A percentile compares a stretch with the other conserved stretches of the same genome.
Conservation (phyloP, 768 basidiomycete genomes). For the Mycena vulgaris region DNA sequence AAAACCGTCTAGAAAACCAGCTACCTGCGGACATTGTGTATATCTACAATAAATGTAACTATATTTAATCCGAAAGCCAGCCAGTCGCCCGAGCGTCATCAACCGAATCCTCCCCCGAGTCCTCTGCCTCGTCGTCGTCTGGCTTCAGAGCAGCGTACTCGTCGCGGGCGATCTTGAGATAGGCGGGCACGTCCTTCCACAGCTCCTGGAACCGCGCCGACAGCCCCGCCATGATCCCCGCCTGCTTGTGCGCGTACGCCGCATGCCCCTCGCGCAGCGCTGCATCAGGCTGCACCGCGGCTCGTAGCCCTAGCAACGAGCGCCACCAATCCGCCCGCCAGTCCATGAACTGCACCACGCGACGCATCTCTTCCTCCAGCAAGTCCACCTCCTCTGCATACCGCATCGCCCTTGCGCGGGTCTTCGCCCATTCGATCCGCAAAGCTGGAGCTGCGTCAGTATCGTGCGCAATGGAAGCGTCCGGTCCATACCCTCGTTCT, state of each 20-base stretch:
- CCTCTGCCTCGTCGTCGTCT: neutral
- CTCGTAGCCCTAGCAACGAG: neutral
- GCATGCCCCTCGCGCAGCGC: neutral
- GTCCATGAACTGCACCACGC: neutral
- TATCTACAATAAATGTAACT: too few relatives aligned
- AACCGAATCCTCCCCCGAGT: neutral
- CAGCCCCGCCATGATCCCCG: neutral
- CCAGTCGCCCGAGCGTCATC: too few relatives aligned
- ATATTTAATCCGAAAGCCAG: neutral
- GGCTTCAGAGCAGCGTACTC: neutral
- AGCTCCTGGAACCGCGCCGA: neutral
- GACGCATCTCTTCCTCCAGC: too few relatives aligned
- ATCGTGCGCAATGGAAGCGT: neutral
- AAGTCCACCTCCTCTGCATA: too few relatives aligned
- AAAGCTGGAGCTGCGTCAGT: neutral
- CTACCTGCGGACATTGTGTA: neutral
- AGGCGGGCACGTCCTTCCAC: neutral
- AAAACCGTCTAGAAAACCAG: neutral
- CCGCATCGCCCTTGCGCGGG: neutral
- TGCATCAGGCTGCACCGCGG: neutral
- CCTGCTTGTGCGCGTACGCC: neutral
- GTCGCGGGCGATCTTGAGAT: neutral
- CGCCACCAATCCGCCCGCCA: neutral
- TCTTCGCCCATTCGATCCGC: neutral
- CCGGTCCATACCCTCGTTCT: constrained; percentile 29